phyloP scores from a whole-genome alignment of 2,329 filamentous ascomycete genomes.

The Septoria linicola region DNA sequence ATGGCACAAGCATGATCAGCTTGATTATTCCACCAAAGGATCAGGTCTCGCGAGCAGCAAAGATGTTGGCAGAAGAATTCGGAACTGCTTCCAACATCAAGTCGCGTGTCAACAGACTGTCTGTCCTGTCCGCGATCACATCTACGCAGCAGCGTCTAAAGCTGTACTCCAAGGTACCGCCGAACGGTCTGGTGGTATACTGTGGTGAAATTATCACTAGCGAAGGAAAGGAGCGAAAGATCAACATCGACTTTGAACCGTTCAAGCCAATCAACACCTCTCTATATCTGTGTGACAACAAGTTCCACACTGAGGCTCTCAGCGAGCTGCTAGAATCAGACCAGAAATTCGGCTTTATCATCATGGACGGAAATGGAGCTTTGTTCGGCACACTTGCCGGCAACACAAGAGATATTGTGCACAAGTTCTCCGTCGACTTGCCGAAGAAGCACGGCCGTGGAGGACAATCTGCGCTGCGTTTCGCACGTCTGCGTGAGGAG shows the following conservation, averaged over 20 bases:
- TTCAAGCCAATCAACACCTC: constrained; percentile 99
- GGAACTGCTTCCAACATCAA: constrained; percentile 99
- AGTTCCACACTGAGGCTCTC: constrained; percentile 97
- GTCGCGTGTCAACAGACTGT: constrained; percentile 97
- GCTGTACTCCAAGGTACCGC: constrained; percentile 97
- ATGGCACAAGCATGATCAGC: constrained; percentile 99
- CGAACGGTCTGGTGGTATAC: constrained; percentile 96
- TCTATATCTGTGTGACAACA: constrained; percentile 99
- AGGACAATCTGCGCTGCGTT: constrained; percentile 99
- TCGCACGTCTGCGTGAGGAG: constrained; percentile 97
- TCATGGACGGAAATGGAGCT: constrained; percentile 99
- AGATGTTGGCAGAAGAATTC: constrained; percentile 94
- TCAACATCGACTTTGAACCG: constrained; percentile 99
- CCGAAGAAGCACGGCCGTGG: constrained; percentile 99
- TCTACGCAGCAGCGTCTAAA: constrained; percentile 99
- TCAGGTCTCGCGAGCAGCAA: constrained; percentile 90
- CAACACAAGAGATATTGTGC: constrained; percentile 92
- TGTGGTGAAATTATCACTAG: constrained; percentile 99
- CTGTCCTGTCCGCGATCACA: constrained; percentile 95
- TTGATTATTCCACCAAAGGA: constrained; percentile 99
- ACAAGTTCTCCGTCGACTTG: constrained; percentile 98
- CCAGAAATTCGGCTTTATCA: constrained; percentile 98
- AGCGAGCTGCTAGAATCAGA: constrained; percentile 97
- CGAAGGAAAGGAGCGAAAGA: constrained; percentile 98
- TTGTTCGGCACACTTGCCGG: constrained; percentile 95